Conservation (phyloP, 805 yeast species). For the Metschnikowia dekortorum region DNA sequence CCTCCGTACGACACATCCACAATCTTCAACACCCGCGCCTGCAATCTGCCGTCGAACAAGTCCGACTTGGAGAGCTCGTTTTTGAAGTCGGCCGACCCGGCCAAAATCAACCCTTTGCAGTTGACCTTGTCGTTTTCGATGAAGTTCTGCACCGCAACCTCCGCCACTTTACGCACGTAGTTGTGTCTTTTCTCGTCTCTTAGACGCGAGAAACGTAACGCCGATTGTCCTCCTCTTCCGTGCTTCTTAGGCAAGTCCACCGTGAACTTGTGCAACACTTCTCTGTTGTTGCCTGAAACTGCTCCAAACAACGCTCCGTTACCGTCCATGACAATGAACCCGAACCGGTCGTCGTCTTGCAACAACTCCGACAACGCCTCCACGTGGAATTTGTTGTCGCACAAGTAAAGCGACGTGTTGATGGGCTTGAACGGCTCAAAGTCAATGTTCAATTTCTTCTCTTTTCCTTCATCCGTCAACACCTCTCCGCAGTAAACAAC, state of each 20-base stretch:
- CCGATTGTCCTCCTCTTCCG: slow-evolving; percentile 99
- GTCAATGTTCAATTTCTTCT: slow-evolving; percentile 92
- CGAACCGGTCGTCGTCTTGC: slow-evolving; percentile 94
- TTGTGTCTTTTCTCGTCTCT: slow-evolving; percentile 99
- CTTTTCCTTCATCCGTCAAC: slow-evolving; percentile 93
- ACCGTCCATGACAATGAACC: slow-evolving; percentile 99
- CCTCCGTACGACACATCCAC: slow-evolving; percentile 99
- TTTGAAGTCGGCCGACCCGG: slow-evolving; percentile 99
- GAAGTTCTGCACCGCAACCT: slow-evolving; percentile 95
- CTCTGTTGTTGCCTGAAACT: slow-evolving; percentile 94
- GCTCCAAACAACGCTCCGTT: slow-evolving; percentile 96
- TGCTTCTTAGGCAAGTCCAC: slow-evolving; percentile 99
- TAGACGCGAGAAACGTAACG: slow-evolving; percentile 96
- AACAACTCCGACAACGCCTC: slow-evolving; percentile 92
- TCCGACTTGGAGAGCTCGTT: slow-evolving; percentile 91
- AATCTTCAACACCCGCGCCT: slow-evolving; percentile 79
- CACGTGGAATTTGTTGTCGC: slow-evolving; percentile 98
- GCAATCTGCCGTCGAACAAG: slow-evolving; percentile 86
- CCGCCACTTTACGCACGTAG: slow-evolving; percentile 97
- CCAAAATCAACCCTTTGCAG: slow-evolving; percentile 90
- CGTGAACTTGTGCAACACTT: slow-evolving; percentile 87
- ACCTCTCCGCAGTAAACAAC: slow-evolving; percentile 99
- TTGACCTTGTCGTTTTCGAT: slow-evolving; percentile 92
- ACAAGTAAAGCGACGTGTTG: slow-evolving; percentile 87
- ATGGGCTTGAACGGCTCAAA: slow-evolving; percentile 99